Base-by-base conservation (phyloP, 2,329 filamentous ascomycete species). In the Colletotrichum somersetense region DNA sequence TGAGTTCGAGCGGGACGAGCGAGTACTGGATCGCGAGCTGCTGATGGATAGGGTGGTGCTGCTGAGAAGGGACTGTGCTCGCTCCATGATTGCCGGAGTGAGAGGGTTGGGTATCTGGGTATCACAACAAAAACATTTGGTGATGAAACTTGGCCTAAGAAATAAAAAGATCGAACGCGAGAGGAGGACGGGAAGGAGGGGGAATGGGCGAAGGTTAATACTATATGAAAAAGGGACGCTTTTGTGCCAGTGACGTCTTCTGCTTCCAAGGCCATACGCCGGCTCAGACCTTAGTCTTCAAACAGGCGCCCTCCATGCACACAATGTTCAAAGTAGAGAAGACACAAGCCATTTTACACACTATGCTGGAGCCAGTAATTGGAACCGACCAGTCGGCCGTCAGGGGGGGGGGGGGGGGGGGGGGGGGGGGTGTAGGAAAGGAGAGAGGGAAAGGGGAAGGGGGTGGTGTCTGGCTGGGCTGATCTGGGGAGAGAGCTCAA, bases 1-100 rank as follows among this genome's bases (percentile, higher is more conserved):
- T 57, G 73, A 74, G 57, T 74, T 74, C 8, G 73, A 74, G n/a
- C 73, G 65, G 58, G 72, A 74, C 2, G 73, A 74, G 38, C 73
- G 73, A 44, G 72, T 66, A 50, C 73, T 74, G 57, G 72, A 72
- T 52, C 69, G 66, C 38, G 59, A 69, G 59, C 69, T 72, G 66
- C 69, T 72, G 53, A 72, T 72, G 59, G 69, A 72, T 69, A 61
- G 69, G 20, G 69, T 72, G 53, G 69, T 72, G 66, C 69, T 72
- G 55, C 59, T 72, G 30, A 72, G 73, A 62, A 74, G 69, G 40
- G 73, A 74, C 42, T 73, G 66, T 65, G 72, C 67, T 72, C 71
- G 72, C 72, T 74, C 72, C 73, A 74, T 74, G 57, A 30, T 66
- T 50, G 61, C 40, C 56, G 71, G 71, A 73, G 71, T 64, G 63